These are phyloP conservation scores for Botrytis porri DNA, from an alignment of 2,329 filamentous ascomycete genomes.

Conservation along the genomic window DNA sequence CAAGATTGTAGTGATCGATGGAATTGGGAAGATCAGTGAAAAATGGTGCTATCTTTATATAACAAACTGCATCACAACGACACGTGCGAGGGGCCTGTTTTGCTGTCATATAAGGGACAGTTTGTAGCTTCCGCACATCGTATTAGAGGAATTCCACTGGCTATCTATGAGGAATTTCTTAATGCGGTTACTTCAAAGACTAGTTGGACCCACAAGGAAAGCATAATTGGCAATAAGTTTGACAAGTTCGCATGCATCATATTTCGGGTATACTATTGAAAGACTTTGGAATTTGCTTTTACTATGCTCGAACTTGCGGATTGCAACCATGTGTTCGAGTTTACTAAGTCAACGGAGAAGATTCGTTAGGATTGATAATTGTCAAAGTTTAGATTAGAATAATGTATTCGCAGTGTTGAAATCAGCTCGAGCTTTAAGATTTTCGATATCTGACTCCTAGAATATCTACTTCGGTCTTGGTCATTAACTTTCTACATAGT, in stretches of 20 bases:
- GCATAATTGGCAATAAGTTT: not conserved
- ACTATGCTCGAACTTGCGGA: not conserved
- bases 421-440: not conserved
- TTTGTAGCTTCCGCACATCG: not conserved
- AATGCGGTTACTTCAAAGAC: not conserved
- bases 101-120: not conserved
- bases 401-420: rapidly evolving
- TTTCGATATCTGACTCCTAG: not conserved
- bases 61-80: not conserved
- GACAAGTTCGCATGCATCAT: not conserved
- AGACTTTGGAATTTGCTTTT: not conserved
- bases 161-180: not conserved
- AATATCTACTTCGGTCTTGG: not conserved
- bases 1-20: not conserved
- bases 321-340: not conserved
- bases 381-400: not conserved
- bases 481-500: no score
- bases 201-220: not conserved
- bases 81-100: not conserved
- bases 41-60: not conserved
- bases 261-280: not conserved
- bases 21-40: not conserved
- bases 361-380: not conserved
- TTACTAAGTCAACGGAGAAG: not conserved
- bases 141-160: not conserved